Percentiles rank a stretch among this genome's conserved stretches.
Evolutionary conservation across 2,329 filamentous ascomycete genomes (phyloP).

Genomic region (Ophiostoma sp.): DNA sequence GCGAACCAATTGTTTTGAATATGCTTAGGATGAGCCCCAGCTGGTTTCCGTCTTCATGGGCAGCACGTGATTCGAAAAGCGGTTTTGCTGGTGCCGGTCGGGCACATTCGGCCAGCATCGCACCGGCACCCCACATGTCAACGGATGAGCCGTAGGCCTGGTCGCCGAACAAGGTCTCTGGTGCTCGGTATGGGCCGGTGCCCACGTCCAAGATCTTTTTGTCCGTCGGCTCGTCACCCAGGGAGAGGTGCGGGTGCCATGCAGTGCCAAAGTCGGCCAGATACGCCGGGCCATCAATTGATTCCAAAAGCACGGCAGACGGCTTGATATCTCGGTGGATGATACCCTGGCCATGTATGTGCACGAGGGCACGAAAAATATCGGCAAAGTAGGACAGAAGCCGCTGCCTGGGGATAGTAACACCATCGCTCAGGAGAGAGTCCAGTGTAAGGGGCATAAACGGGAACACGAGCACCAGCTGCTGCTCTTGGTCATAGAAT

Average conservation of each 20-base stretch:
- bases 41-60: slow-evolving; percentile 79
- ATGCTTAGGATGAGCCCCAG: slow-evolving; percentile 86
- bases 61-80: slow-evolving; percentile 72
- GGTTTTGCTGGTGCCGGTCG: slow-evolving; percentile 46
- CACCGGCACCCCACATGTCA: slow-evolving; percentile 86
- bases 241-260: slow-evolving; percentile 62
- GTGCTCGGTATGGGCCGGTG: slow-evolving; percentile 81
- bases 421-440: slow-evolving; percentile 50
- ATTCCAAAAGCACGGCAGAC: slow-evolving; percentile 72
- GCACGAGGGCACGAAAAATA: slow-evolving; percentile 62
- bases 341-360: slow-evolving; percentile 69
- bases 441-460: slow-evolving; percentile 71
- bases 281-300: slow-evolving; percentile 63
- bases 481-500: slow-evolving; percentile 64
- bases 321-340: slow-evolving; percentile 95
- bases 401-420: slow-evolving; percentile 30
- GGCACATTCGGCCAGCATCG: slow-evolving; percentile 72
- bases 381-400: slow-evolving; percentile 52
- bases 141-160: slow-evolving; percentile 63
- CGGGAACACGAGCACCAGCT: slow-evolving; percentile 76
- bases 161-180: slow-evolving; percentile 84
- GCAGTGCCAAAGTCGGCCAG: slow-evolving; percentile 90
- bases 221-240: slow-evolving; percentile 55
- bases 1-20: slow-evolving; percentile 86
- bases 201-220: slow-evolving; percentile 88